Evolutionary conservation across 2,329 filamentous ascomycete species (phyloP).

Genomic region (Fusarium sp.): DNA sequence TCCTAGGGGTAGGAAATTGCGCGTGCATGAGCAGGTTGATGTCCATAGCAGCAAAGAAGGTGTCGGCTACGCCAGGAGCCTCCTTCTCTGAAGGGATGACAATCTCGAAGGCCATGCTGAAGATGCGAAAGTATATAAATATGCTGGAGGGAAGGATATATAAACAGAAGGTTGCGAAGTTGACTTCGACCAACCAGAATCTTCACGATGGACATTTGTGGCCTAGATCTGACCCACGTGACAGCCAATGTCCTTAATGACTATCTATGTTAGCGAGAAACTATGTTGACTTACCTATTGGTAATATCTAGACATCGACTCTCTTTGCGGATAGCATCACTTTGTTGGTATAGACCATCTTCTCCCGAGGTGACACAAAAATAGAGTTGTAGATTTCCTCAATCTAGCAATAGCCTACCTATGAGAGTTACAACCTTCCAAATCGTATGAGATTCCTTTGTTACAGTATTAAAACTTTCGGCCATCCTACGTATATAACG

Average conservation of each 20-base stretch:
- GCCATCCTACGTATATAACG: not conserved
- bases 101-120: slow-evolving; percentile 48
- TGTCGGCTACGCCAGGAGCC: slow-evolving; percentile 43
- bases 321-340: not conserved
- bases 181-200: slow-evolving; percentile 31
- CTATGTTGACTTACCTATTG: not conserved
- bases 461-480: not conserved
- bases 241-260: not conserved
- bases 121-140: not conserved
- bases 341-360: not conserved
- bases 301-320: not conserved
- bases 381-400: too few species aligned
- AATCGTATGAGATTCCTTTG: not conserved
- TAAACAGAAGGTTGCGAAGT: slow-evolving; percentile 14
- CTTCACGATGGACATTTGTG: slow-evolving; percentile 23
- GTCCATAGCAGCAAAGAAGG: slow-evolving; percentile 56
- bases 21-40: slow-evolving; percentile 55
- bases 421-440: too few species aligned
- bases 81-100: slow-evolving; percentile 44
- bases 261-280: not conserved
- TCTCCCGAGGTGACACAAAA: not conserved
- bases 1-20: slow-evolving; percentile 53
- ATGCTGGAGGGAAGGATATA: not conserved
- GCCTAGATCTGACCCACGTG: slow-evolving; percentile 25
- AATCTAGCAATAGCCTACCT: not conserved